These are phyloP conservation scores for Tremellales sp. DNA, from an alignment of 1,284 basidiomycete species.

Conservation along the genomic window DNA sequence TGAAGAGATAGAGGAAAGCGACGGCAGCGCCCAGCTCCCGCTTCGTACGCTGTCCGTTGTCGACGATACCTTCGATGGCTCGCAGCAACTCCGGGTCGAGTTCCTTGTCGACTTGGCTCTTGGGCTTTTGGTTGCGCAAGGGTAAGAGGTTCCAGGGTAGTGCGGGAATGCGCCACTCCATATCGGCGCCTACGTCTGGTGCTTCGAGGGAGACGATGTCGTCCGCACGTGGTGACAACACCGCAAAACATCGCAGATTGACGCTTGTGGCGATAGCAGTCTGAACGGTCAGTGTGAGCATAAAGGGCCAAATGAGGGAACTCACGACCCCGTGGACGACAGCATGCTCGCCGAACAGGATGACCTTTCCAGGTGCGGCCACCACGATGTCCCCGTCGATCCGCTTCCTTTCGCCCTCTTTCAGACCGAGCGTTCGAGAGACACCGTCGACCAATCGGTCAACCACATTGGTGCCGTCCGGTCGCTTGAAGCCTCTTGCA, in stretches of 20 bases:
- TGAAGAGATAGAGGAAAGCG: conserved; percentile 92
- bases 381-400: conserved; percentile 61
- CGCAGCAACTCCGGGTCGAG: conserved; percentile 68
- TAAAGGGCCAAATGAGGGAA: conserved; percentile 18
- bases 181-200: conserved; percentile 73
- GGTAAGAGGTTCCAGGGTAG: conserved; percentile 79
- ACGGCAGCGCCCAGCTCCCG: conserved; percentile 63
- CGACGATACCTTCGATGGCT: conserved; percentile 54
- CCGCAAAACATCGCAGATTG: conserved; percentile 89
- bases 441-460: conserved; percentile 34
- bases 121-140: conserved; percentile 51
- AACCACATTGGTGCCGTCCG: conserved; percentile 13
- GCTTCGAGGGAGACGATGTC: conserved; percentile 72
- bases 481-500: conserved; percentile 40
- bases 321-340: conserved; percentile 94
- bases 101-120: conserved; percentile 56
- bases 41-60: conserved; percentile 16
- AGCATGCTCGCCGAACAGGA: conserved; percentile 97
- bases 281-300: conserved; percentile 45
- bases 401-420: conserved; percentile 14
- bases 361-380: conserved; percentile 95
- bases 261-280: conserved; percentile 94
- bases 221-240: conserved; percentile 70
- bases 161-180: conserved; percentile 74
- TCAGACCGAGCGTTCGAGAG: conserved; percentile 28